Conservation (phyloP, 2,329 filamentous ascomycete species). For the Diaporthe aspalathi region DNA sequence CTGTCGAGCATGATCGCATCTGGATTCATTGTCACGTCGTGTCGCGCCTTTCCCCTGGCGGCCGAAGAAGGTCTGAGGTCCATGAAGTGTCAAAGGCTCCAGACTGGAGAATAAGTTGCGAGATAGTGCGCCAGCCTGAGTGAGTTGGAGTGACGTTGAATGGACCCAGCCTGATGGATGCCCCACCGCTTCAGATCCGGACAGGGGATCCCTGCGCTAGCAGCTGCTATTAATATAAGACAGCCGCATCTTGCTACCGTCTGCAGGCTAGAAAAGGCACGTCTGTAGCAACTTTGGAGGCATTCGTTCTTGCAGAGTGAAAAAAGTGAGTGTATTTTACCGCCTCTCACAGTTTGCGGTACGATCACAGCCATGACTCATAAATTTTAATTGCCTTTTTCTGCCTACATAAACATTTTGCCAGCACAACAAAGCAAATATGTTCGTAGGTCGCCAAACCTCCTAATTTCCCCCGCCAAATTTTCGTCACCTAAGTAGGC, state of each 20-base stretch:
- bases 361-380: neutral
- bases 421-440: neutral
- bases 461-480: neutral
- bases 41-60: neutral
- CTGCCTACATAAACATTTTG: slow-evolving; percentile 13
- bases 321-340: too few relatives aligned
- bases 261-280: neutral
- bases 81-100: neutral
- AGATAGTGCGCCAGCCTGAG: neutral
- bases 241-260: slow-evolving; percentile 1
- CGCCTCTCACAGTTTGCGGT: neutral
- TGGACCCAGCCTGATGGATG: slow-evolving; percentile 2
- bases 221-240: neutral
- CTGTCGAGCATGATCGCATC: slow-evolving; percentile 39
- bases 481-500: neutral
- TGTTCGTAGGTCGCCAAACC: neutral
- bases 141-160: slow-evolving; percentile 29
- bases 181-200: neutral
- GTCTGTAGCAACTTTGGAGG: neutral
- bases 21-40: slow-evolving; percentile 30
- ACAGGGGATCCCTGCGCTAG: slow-evolving; percentile 22
- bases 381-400: neutral
- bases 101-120: neutral
- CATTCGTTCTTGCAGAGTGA: neutral
- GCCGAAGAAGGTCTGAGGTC: neutral